Evolutionary conservation across 306 rosid species (phyloP), one percentile per base, ranked within the genome.

Genomic region (Calophaca sinica): DNA sequence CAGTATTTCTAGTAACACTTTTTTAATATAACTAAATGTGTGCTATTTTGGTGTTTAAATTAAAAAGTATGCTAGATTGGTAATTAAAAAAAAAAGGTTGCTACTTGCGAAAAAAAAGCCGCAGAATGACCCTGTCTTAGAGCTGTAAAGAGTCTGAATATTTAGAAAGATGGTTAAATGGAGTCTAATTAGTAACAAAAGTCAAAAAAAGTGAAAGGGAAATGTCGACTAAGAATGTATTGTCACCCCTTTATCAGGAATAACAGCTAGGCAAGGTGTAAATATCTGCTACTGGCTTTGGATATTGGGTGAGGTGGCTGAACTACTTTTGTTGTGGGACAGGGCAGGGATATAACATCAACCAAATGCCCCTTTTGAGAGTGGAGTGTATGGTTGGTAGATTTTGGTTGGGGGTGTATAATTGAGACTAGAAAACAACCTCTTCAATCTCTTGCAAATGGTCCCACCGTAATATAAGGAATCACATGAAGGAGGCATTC

Each of bases 401-500:
- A n/a, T n/a, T n/a, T n/a, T n/a, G n/a, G n/a, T n/a, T n/a, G 74
- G 2, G 20, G 51, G 20, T 69, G 66, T 78, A 81, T 84, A 41
- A 69, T 81, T 81, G 73, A 55, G 75, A 61, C 15, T 76, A 42
- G 85, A 84, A 84, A 77, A 77, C 68, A 52, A 68, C 59, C 70
- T 67, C 74, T 67, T 69, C 58, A 75, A 62, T 80, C 68, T 77
- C 80, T 72, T 62, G 73, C 58, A 53, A 73, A 79, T 31, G 79
- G 82, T 32, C 82, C 82, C 83, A 52, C 73, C 69, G 28, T 32
- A 35, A 71, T 60, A 11, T 45, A 51, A 73, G 53, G 72, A 13
- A 14, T 66, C 82, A 83, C 74, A 68, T 74, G 70, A 65, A 36
- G 49, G 49, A 29, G 51, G 62, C 33, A 5, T 20, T 20, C 26